Base-by-base conservation (phyloP, 1,284 basidiomycete genomes). In the Stygiomarasmius scandens region DNA sequence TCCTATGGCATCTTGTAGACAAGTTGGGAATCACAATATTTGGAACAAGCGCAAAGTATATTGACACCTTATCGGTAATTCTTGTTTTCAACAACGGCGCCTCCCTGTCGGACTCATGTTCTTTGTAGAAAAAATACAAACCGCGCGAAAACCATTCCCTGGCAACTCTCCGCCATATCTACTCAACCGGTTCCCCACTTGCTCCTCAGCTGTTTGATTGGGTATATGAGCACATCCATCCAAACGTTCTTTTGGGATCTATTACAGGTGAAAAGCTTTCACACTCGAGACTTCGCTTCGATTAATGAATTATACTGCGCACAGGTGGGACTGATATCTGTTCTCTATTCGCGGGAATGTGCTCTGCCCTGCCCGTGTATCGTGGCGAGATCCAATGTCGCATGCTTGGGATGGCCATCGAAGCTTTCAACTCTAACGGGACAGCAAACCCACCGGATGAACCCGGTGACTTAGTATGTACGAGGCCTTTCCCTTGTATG, bases 311-410 rank as follows among this genome's bases (percentile, higher is more conserved):
- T 12, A 58, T 50, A 58, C 47, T 52, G 43, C 43, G 53, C 45
- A 54, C 65, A 89, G 87, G 89, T 56, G 90, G 90, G 12, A 93
- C 92, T 16, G 93, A 95, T 68, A 92, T 95, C 36, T 94, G 92
- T 72, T 93, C 90, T 32, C 79, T 95, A 24, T 95, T 95, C 73
- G 92, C 90, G 22, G 91, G 91, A 5, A 87, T 93, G 80, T 90
- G 85, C 68, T 84, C 86, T 43, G 82, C 84, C 14, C 77, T 95
- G 38, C 91, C 93, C 4, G 92, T 95, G 1, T 89, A 86, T 73
- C 83, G 89, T 47, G 92, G 93, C 34, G 93, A 95, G 73, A 87
- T 95, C 47, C 93, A 95, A 72, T 89, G 89, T 61, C 82, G 92
- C 23, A 88, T 92, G 81, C 79, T 95, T 24, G 93, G 92, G 36